These are phyloP conservation scores for Ceratobasidium sp. DNA, from an alignment of 1,284 basidiomycete species.

Conservation along the genomic window DNA sequence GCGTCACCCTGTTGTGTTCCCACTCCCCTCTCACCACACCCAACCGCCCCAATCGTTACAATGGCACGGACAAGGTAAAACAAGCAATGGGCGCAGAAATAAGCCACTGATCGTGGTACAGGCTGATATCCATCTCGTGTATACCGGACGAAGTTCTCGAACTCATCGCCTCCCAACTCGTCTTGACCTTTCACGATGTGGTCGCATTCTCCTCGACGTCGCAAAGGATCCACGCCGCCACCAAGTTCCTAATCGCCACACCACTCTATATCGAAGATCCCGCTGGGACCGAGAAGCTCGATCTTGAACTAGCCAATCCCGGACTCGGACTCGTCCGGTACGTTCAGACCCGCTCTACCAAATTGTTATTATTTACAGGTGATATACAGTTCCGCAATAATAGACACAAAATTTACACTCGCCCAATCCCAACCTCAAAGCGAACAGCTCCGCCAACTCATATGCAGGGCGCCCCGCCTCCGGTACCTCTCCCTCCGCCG, in stretches of 20 bases:
- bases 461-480: conserved; percentile 24
- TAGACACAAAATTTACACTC: conserved; percentile 16
- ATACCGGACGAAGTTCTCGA: conserved; percentile 37
- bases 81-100: no score
- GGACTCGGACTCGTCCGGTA: background rate
- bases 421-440: conserved; percentile 4
- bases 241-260: conserved; percentile 1
- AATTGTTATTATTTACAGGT: background rate
- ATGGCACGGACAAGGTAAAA: background rate
- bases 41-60: background rate
- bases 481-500: conserved; percentile 25
- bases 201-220: conserved; percentile 30
- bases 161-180: conserved; percentile 31
- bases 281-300: background rate
- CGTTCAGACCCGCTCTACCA: no score
- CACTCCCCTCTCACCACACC: background rate
- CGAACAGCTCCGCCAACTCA: conserved; percentile 18
- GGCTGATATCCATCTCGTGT: conserved; percentile 3
- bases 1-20: background rate
- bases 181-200: conserved; percentile 30
- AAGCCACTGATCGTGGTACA: background rate
- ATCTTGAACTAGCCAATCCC: background rate
- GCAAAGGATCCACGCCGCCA: conserved; percentile 15
- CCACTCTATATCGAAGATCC: conserved; percentile 7
- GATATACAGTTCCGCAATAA: conserved; percentile 4